Percentiles rank a stretch among this genome's conserved stretches.
phyloP scores from a whole-genome alignment of 768 basidiomycete genomes.

The Russula emetica region DNA sequence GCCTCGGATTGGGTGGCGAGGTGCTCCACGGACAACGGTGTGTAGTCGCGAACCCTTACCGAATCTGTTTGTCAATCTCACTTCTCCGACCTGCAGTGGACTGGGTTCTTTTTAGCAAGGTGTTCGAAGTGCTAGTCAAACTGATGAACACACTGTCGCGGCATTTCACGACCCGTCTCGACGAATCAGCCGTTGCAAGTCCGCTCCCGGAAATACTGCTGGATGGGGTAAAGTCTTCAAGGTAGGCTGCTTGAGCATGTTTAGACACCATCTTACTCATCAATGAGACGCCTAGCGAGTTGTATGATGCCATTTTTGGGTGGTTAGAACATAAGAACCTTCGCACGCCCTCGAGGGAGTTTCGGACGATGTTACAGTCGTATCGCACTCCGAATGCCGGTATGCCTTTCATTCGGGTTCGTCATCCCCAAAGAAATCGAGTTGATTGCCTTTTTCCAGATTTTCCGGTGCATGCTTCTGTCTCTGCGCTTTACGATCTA shows the following conservation, averaged over 20 bases:
- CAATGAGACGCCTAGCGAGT: conserved; percentile 1
- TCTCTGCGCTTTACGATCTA: conserved; percentile 22
- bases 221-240: conserved; percentile 17
- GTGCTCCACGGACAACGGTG: conserved; percentile 42
- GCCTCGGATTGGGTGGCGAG: conserved; percentile 24
- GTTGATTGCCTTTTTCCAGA: conserved; percentile 1
- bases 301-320: conserved; percentile 19
- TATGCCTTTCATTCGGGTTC: background rate
- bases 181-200: conserved; percentile 25
- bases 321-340: conserved; percentile 25
- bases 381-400: conserved; percentile 18
- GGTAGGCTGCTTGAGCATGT: conserved; percentile 8
- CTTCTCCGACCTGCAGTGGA: conserved; percentile 40
- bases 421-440: background rate
- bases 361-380: conserved; percentile 16
- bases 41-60: conserved; percentile 29
- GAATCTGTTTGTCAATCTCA: background rate
- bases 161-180: conserved; percentile 35
- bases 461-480: conserved; percentile 22
- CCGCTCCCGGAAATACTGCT: conserved; percentile 23
- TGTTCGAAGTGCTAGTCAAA: conserved; percentile 41
- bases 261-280: background rate
- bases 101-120: conserved; percentile 49
- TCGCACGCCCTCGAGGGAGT: conserved; percentile 17
- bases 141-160: conserved; percentile 41